phyloP scores from a whole-genome alignment of 495 filamentous ascomycete species.

The Xylaria flabelliformis region DNA sequence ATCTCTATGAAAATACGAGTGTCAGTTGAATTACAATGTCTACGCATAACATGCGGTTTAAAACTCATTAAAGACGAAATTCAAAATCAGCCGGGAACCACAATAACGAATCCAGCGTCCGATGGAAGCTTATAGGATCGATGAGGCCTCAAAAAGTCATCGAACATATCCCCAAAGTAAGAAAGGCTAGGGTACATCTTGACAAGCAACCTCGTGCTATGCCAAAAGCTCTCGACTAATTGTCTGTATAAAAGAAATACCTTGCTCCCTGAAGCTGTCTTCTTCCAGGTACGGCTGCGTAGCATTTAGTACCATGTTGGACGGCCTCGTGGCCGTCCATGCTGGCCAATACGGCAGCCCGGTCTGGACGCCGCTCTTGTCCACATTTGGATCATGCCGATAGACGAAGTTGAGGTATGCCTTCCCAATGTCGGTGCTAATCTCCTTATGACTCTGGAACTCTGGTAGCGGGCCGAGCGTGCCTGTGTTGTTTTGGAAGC shows the following conservation, averaged over 20 bases:
- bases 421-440: constrained; percentile 59
- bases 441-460: constrained; percentile 41
- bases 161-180: background rate
- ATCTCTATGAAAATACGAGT: background rate
- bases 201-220: too few species aligned
- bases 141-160: background rate
- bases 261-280: background rate
- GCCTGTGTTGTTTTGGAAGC: constrained; percentile 62
- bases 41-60: background rate
- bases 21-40: background rate
- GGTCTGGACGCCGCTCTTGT: background rate
- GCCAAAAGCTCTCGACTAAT: constrained; percentile 9
- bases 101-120: background rate
- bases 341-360: background rate
- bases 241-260: constrained; percentile 1
- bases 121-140: background rate
- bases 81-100: background rate
- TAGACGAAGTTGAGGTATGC: constrained; percentile 49
- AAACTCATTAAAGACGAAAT: background rate
- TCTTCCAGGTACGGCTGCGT: background rate
- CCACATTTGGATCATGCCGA: background rate
- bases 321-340: background rate
- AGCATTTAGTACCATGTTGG: background rate
- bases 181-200: background rate
- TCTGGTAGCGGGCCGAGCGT: constrained; percentile 49